Evolutionary conservation across 75 land plant genomes (phyloP), one percentile per base, ranked within the genome.

Genomic region (Selaginella moellendorffii): DNA sequence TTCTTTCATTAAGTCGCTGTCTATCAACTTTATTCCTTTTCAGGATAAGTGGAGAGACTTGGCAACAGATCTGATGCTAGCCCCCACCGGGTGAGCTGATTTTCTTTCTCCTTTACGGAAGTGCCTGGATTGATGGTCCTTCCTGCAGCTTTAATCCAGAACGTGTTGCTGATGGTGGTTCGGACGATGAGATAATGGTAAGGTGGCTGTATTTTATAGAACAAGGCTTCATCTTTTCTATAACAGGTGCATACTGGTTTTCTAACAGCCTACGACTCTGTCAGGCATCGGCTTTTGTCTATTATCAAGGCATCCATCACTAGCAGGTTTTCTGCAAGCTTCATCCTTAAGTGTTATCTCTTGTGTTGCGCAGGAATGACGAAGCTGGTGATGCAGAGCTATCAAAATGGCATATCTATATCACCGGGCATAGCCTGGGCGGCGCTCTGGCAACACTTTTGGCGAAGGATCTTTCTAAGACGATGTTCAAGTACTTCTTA

Each of bases 41-140:
- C 89, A 92, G 97, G 28, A 73, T 36, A 85, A 70, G 58, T 93
- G 90, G 96, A 93, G 88, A 76, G 98, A 93, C 72, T 71, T 93
- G 53, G 60, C 42, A 62, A 93, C 98, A 28, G 98, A 93, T 77
- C 61, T 93, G 22, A 85, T 85, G 82, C 80, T 88, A 28, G 79
- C 63, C 30, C 96, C 98, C 66, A 77, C 82, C 26, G 83, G 98
- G 97, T 88, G 83, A 63, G 65, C 17, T 14, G 1, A 59, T 61
- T 1, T 28, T 22, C 63, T 8, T 12, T 62, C 24, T n/a, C 17
- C 29, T 28, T 64, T 36, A 36, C 46, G 14, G 5, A 36, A 5
- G 14, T 14, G 46, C 46, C 5, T 14, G 46, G n/a, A n/a, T n/a
- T n/a, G n/a, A n/a, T n/a, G n/a, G n/a, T n/a, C n/a, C n/a, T n/a